Percentiles rank a stretch among this genome's conserved stretches.
phyloP scores from a whole-genome alignment of 306 rosid species.

The Medicago arabica region DNA sequence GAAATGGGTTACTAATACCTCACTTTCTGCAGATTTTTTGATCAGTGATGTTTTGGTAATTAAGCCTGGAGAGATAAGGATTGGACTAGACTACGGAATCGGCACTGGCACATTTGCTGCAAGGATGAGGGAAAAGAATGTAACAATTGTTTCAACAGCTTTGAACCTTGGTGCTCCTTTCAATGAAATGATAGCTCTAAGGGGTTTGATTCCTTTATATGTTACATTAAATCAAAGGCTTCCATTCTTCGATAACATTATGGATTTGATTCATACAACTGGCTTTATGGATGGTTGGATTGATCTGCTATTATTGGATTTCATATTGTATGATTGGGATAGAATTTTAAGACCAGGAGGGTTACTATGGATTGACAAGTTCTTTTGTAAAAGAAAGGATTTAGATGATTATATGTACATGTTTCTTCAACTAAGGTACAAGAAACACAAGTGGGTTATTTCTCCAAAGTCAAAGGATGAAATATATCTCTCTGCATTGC shows the following conservation, averaged over 20 bases:
- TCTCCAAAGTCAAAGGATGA: constrained; percentile 82
- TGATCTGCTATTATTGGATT: constrained; percentile 74
- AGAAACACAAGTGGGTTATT: constrained; percentile 79
- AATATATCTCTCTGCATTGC: constrained; percentile 82
- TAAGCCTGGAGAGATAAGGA: constrained; percentile 71
- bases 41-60: constrained; percentile 59
- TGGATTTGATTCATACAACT: constrained; percentile 85
- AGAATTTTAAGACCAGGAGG: constrained; percentile 87
- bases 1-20: constrained; percentile 74
- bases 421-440: constrained; percentile 96
- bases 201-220: constrained; percentile 85
- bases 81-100: constrained; percentile 82
- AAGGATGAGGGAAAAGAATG: constrained; percentile 84
- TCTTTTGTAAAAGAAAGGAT: constrained; percentile 77
- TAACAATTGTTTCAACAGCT: constrained; percentile 80
- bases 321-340: constrained; percentile 89
- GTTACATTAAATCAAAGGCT: constrained; percentile 78
- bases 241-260: constrained; percentile 85
- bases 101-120: constrained; percentile 94
- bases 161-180: constrained; percentile 93
- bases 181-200: constrained; percentile 81
- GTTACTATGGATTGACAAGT: constrained; percentile 77
- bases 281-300: constrained; percentile 95
- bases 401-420: constrained; percentile 85
- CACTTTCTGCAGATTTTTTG: constrained; percentile 57